Conservation (phyloP, 768 basidiomycete species). For the Suillus clintonianus region DNA sequence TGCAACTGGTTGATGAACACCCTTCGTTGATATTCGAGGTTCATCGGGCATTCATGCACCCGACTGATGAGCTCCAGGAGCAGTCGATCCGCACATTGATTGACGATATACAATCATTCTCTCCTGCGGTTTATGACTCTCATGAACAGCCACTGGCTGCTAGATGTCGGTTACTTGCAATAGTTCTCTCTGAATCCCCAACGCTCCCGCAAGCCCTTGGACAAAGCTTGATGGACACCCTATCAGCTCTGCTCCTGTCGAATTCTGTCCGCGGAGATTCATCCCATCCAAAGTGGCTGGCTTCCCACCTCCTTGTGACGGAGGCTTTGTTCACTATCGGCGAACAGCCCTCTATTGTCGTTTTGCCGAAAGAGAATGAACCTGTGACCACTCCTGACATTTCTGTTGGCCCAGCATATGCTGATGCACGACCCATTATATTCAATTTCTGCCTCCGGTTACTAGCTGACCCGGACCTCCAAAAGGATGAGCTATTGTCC, state of each 20-base stretch:
- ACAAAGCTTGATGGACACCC: constrained; percentile 64
- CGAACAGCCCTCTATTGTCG: constrained; percentile 67
- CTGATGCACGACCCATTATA: constrained; percentile 61
- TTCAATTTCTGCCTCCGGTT: constrained; percentile 79
- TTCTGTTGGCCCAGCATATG: constrained; percentile 59
- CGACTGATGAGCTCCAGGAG: constrained; percentile 56
- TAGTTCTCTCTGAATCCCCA: constrained; percentile 77
- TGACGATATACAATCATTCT: constrained; percentile 73
- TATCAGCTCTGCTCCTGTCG: constrained; percentile 68
- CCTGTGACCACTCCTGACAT: constrained; percentile 53
- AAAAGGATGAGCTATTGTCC: constrained; percentile 81
- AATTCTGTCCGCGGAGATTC: constrained; percentile 50
- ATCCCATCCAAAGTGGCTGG: constrained; percentile 85
- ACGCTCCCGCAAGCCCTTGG: constrained; percentile 57
- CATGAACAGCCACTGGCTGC: constrained; percentile 79
- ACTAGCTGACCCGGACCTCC: constrained; percentile 62
- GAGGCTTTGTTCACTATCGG: constrained; percentile 80
- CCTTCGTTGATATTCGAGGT: constrained; percentile 89
- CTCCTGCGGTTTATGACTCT: constrained; percentile 62
- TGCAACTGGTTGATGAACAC: constrained; percentile 84
- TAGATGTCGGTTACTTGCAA: constrained; percentile 81
- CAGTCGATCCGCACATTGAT: constrained; percentile 72
- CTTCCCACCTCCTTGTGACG: constrained; percentile 80
- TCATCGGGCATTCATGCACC: constrained; percentile 75
- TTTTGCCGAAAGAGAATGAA: constrained; percentile 72